Evolutionary conservation across 1,284 basidiomycete species (phyloP), one percentile per base, ranked within the genome.

Genomic region (Thecaphora frezii): DNA sequence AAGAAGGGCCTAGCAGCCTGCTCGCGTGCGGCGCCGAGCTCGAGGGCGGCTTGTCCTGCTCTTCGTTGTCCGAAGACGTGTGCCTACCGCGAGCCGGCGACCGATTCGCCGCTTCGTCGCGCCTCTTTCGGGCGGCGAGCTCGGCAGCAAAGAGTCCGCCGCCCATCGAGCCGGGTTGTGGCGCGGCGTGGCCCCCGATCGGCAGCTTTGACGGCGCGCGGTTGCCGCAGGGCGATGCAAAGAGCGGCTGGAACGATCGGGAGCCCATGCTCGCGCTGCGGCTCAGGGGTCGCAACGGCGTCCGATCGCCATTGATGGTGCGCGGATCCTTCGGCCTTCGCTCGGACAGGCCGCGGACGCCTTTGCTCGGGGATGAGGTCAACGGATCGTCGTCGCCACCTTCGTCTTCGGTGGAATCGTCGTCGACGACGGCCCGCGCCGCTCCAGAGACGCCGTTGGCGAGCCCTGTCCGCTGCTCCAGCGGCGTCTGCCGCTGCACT

Each of bases 91-190:
- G n/a, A n/a, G n/a, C n/a, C n/a, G n/a, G n/a, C n/a, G n/a, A n/a
- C n/a, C n/a, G n/a, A n/a, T n/a, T n/a, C 38, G 38, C 18, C 38
- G 16, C 42, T 43, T 43, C 24, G 13, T 10, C 42, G 22, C 8
- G 9, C 25, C 21, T 58, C 55, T 28, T 49, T 48, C 60, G 38
- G 8, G 39, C 39, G 19, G n/a, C 39, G 39, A 41, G 39, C 39
- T 66, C 44, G 1, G 56, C 59, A 9, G 59, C 64, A 26, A 66
- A 66, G 3, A 66, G 21, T 7, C 64, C 64, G 0, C 64, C 64
- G 0, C 51, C 46, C 54, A 16, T 50, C 54, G 5, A 37, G 47
- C 14, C 36, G 48, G 5, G 1, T 28, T 23, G 19, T 47, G 18
- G 14, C 16, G 19, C 14, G 23, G 2, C 21, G 21, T 7, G 39